phyloP scores from a whole-genome alignment of 805 yeast genomes.

The Starmerella floris region DNA sequence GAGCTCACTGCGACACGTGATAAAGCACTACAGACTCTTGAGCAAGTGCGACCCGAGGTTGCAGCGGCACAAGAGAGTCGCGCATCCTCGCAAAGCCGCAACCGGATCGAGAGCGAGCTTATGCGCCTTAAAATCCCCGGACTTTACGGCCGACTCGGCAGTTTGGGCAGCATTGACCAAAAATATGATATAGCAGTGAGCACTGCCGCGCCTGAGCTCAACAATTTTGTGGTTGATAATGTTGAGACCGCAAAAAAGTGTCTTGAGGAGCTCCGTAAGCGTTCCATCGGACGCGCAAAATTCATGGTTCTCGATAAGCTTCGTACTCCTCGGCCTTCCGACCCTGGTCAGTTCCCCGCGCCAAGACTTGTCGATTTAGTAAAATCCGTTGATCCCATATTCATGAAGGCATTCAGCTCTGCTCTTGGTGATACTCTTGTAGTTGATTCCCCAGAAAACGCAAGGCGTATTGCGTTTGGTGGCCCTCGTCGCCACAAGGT shows the following conservation, averaged over 20 bases:
- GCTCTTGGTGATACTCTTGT: conserved; percentile 80
- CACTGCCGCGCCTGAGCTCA: conserved; percentile 83
- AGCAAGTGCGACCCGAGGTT: conserved; percentile 41
- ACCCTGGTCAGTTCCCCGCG: conserved; percentile 9
- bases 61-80: conserved; percentile 45
- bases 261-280: conserved; percentile 69
- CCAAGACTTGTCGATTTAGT: conserved; percentile 84
- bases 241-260: conserved; percentile 60
- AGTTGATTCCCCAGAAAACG: conserved; percentile 62
- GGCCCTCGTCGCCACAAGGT: conserved; percentile 59
- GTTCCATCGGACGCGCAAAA: conserved; percentile 76
- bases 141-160: conserved; percentile 82
- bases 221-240: conserved; percentile 83
- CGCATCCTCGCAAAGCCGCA: conserved; percentile 50
- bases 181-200: conserved; percentile 86
- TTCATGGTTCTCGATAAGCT: conserved; percentile 71
- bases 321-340: conserved; percentile 38
- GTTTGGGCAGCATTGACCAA: conserved; percentile 79
- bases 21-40: conserved; percentile 30
- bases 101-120: conserved; percentile 57
- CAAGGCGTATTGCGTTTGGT: conserved; percentile 80
- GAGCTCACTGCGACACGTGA: background rate
- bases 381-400: conserved; percentile 48
- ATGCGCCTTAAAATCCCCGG: conserved; percentile 61
- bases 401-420: conserved; percentile 79